phyloP scores from a whole-genome alignment of 2,329 filamentous ascomycete genomes.

The Spiromastix sp. region DNA sequence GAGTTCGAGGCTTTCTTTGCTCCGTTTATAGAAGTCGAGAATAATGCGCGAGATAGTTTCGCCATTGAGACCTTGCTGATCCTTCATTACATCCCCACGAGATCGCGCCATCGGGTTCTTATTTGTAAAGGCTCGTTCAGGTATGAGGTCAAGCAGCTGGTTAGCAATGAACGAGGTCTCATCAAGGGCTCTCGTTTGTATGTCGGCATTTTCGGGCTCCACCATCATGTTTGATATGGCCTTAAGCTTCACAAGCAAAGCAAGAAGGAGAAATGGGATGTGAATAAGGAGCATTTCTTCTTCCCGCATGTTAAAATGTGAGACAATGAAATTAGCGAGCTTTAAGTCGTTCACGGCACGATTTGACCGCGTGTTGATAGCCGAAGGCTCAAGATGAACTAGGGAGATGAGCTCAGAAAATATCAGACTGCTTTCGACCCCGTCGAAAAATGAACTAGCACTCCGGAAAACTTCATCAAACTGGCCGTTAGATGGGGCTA shows the following conservation, averaged over 20 bases:
- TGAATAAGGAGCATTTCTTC: conserved; percentile 91
- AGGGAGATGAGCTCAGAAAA: conserved; percentile 72
- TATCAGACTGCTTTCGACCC: conserved; percentile 87
- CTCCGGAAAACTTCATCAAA: conserved; percentile 84
- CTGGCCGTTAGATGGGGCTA: conserved; percentile 54
- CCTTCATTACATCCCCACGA: neutral
- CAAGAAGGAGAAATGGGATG: conserved; percentile 65
- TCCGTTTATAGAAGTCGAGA: conserved; percentile 56
- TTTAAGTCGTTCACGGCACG: conserved; percentile 52
- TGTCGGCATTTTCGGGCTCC: conserved; percentile 9
- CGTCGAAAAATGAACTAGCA: conserved; percentile 93
- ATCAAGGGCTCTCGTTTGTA: conserved; percentile 20
- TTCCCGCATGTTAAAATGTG: conserved; percentile 85
- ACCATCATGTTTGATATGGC: conserved; percentile 17
- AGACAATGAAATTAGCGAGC: conserved; percentile 70
- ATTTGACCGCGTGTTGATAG: conserved; percentile 40
- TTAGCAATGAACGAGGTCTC: conserved; percentile 36
- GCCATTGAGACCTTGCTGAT: conserved; percentile 10
- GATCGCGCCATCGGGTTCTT: neutral
- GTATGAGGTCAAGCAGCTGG: conserved; percentile 53
- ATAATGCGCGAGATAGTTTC: conserved; percentile 50
- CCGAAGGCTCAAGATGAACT: conserved; percentile 42
- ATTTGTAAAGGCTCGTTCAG: conserved; percentile 48
- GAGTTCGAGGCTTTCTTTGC: conserved; percentile 59
- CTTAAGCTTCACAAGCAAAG: conserved; percentile 43